Evolutionary conservation across 306 rosid genomes (phyloP).

Genomic region (Boehmeria nivea): DNA sequence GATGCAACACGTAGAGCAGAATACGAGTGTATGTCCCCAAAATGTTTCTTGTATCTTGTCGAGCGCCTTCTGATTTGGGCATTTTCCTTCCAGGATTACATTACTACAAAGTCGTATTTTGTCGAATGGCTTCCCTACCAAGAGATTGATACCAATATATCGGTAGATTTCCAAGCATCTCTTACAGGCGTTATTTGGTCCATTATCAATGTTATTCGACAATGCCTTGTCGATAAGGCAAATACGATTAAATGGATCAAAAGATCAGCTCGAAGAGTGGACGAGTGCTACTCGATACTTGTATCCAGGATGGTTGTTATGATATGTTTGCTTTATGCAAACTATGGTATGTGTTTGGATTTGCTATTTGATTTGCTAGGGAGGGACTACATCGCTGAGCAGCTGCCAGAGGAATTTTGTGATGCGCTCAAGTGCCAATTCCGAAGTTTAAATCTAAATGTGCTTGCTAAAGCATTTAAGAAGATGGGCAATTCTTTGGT

Average conservation of each 20-base stretch:
- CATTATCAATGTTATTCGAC: conserved; percentile 5
- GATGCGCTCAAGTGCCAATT: background rate
- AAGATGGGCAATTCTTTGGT: conserved; percentile 42
- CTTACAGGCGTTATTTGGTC: conserved; percentile 3
- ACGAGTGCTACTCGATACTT: conserved; percentile 27
- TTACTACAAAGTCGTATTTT: conserved; percentile 53
- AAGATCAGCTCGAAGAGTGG: conserved; percentile 10
- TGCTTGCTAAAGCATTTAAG: conserved; percentile 45
- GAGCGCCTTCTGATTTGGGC: conserved; percentile 55
- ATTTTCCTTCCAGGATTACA: conserved; percentile 20
- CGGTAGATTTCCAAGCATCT: background rate
- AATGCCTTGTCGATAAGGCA: conserved; percentile 12
- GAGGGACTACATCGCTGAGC: conserved; percentile 8
- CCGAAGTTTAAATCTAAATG: background rate
- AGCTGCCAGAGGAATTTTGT: conserved; percentile 33
- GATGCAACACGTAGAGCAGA: background rate
- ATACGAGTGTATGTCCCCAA: conserved; percentile 50
- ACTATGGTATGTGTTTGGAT: conserved; percentile 15
- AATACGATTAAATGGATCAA: conserved; percentile 35
- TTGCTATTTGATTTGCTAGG: conserved; percentile 21
- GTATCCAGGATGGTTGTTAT: conserved; percentile 37
- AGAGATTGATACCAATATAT: conserved; percentile 22
- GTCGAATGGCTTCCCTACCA: conserved; percentile 51
- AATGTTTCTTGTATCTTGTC: conserved; percentile 57
- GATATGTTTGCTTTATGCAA: conserved; percentile 36